These are phyloP conservation scores for Coemansia sp. DNA, from an alignment of 192 early-diverging fungal species.

Conservation along the genomic window DNA sequence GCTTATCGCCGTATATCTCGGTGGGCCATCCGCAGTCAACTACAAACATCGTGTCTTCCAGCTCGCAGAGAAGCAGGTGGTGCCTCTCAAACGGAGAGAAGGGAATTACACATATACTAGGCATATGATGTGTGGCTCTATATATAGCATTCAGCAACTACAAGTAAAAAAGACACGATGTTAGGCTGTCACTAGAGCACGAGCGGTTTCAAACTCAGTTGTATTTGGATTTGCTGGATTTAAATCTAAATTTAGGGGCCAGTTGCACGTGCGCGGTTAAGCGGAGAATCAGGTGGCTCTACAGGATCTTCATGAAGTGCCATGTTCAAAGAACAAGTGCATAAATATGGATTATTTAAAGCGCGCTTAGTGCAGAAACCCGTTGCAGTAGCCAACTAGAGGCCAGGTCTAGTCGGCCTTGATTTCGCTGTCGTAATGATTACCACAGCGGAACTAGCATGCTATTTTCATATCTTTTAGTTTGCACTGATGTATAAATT, in stretches of 20 bases:
- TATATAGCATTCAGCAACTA: background rate
- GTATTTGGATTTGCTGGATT: background rate
- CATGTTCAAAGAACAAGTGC: no score
- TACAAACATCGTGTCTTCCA: conserved; percentile 52
- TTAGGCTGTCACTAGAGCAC: background rate
- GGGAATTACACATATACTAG: conserved; percentile 44
- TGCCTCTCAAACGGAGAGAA: conserved; percentile 47
- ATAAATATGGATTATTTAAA: background rate
- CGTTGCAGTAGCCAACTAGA: background rate
- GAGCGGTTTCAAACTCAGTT: background rate
- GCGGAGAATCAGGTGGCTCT: background rate
- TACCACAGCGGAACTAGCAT: background rate
- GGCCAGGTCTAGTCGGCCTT: background rate
- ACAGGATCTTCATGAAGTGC: no score
- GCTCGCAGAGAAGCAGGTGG: conserved; percentile 50
- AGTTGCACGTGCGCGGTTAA: background rate
- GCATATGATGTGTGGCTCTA: conserved; percentile 18
- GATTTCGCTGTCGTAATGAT: no score
- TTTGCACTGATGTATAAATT: background rate
- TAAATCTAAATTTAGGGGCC: background rate
- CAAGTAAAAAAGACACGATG: background rate
- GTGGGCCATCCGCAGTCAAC: conserved; percentile 52
- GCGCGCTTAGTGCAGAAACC: background rate
- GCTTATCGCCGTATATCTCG: conserved; percentile 9
- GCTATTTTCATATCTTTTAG: background rate